Percentiles rank a stretch among this genome's conserved stretches.
These are phyloP conservation scores for Verticillium klebahnii DNA, from an alignment of 2,329 filamentous ascomycete species.

Conservation along the genomic window DNA sequence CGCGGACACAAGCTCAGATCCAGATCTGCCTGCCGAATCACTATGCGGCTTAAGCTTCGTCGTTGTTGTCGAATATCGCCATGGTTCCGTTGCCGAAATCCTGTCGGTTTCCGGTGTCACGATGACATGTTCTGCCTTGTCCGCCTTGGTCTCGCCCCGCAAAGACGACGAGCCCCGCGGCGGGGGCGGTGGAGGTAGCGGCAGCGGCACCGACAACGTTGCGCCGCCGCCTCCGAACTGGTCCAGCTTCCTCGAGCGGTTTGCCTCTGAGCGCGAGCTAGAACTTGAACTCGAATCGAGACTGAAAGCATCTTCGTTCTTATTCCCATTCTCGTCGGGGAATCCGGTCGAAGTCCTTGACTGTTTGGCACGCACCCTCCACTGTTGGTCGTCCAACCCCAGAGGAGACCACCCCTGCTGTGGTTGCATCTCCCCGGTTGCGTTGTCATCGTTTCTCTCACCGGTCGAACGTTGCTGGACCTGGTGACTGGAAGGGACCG, in stretches of 20 bases:
- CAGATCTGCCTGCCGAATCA: not conserved
- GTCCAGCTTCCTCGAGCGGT: too few species aligned
- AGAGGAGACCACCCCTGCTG: not conserved
- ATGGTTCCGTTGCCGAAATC: not conserved
- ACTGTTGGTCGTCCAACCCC: not conserved
- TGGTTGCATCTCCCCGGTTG: not conserved
- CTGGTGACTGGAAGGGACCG: not conserved
- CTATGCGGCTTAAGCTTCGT: not conserved
- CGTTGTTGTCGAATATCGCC: not conserved
- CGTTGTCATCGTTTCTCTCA: not conserved
- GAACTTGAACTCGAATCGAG: not conserved
- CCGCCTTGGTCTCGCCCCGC: too few species aligned
- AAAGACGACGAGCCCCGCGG: too few species aligned
- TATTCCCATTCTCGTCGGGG: not conserved
- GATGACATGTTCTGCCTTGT: too few species aligned
- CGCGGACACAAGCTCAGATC: not conserved
- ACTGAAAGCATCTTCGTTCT: not conserved
- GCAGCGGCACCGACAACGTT: too few species aligned
- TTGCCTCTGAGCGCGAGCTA: not conserved
- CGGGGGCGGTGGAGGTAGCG: too few species aligned
- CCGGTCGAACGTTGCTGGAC: not conserved
- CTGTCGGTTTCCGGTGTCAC: not conserved
- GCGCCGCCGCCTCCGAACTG: too few species aligned
- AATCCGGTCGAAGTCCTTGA: not conserved
- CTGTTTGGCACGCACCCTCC: not conserved